Percentiles rank a stretch among this genome's conserved stretches.
Conservation (phyloP, 352 stramenopile species). For the Pythium plurisporium region DNA sequence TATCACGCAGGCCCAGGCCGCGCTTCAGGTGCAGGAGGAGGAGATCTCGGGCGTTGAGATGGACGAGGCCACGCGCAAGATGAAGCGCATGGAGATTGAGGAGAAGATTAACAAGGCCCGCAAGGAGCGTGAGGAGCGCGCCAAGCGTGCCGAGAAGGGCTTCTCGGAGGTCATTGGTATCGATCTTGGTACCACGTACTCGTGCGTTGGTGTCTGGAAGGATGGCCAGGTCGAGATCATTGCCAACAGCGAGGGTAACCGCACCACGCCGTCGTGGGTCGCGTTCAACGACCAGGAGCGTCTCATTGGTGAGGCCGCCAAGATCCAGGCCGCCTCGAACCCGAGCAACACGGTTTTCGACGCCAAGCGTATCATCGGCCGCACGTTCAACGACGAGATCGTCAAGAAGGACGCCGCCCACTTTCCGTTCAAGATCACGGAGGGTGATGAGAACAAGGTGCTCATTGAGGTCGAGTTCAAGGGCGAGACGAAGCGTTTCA, state of each 20-base stretch:
- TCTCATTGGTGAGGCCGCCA: constrained; percentile 91
- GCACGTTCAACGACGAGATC: constrained; percentile 94
- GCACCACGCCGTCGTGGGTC: constrained; percentile 95
- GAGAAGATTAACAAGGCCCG: constrained; percentile 88
- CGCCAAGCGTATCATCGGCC: constrained; percentile 97
- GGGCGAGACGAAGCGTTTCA: constrained; percentile 41
- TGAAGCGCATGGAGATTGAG: constrained; percentile 88
- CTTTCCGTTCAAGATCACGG: constrained; percentile 90
- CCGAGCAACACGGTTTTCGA: constrained; percentile 98
- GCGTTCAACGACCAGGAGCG: constrained; percentile 89
- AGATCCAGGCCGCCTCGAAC: constrained; percentile 93
- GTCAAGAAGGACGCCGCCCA: constrained; percentile 94
- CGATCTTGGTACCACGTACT: constrained; percentile 97
- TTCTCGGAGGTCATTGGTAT: constrained; percentile 93
- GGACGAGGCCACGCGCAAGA: constrained; percentile 86
- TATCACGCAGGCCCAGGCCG: constrained; percentile 78
- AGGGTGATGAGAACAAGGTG: no score
- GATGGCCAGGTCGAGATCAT: constrained; percentile 95
- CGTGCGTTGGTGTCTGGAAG: constrained; percentile 96
- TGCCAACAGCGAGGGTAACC: constrained; percentile 94
- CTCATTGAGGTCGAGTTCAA: constrained; percentile 59
- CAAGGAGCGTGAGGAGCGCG: constrained; percentile 80
- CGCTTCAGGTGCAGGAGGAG: constrained; percentile 80
- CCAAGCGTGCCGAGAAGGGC: constrained; percentile 82
- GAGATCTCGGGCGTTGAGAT: constrained; percentile 83